phyloP scores from a whole-genome alignment of 2,329 filamentous ascomycete genomes.

The Colletotrichum musae region DNA sequence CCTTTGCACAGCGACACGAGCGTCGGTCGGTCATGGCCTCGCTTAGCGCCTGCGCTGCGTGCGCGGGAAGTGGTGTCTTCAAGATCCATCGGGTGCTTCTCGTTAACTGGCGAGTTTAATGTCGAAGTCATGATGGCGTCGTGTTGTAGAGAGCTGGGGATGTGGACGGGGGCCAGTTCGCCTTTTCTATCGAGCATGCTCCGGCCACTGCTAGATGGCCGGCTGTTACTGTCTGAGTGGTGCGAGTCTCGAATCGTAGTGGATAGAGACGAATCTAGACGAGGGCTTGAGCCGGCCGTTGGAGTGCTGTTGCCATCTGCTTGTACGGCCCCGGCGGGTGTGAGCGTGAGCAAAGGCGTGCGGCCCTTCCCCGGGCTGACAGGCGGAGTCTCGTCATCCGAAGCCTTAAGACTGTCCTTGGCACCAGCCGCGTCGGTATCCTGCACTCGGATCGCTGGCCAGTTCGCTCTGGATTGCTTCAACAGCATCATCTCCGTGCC shows the following conservation, averaged over 20 bases:
- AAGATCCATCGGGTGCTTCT: slow-evolving; percentile 14
- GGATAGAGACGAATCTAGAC: slow-evolving; percentile 14
- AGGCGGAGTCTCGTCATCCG: slow-evolving; percentile 14
- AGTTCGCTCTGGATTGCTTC: not conserved
- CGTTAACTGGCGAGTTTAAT: not conserved
- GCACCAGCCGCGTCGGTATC: not conserved
- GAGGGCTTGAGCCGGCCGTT: slow-evolving; percentile 11
- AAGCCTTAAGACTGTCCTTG: not conserved
- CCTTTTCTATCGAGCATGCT: not conserved
- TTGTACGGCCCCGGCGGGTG: not conserved
- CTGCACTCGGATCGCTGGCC: slow-evolving; percentile 20
- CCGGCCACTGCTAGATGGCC: not conserved
- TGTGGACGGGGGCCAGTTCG: not conserved
- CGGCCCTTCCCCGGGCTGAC: slow-evolving; percentile 8
- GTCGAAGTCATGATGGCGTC: not conserved
- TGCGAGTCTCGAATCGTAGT: not conserved
- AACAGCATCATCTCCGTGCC: slow-evolving; percentile 6
- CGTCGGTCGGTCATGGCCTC: slow-evolving; percentile 54
- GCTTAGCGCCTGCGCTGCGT: not conserved
- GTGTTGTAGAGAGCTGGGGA: not conserved
- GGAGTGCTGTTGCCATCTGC: not conserved
- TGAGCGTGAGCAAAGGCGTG: slow-evolving; percentile 15
- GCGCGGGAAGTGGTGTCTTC: slow-evolving; percentile 4
- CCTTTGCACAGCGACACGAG: slow-evolving; percentile 65
- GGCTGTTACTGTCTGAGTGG: slow-evolving; percentile 1